phyloP scores from a whole-genome alignment of 202 grass and related monocot genomes.

The Brachypodium distachyon region DNA sequence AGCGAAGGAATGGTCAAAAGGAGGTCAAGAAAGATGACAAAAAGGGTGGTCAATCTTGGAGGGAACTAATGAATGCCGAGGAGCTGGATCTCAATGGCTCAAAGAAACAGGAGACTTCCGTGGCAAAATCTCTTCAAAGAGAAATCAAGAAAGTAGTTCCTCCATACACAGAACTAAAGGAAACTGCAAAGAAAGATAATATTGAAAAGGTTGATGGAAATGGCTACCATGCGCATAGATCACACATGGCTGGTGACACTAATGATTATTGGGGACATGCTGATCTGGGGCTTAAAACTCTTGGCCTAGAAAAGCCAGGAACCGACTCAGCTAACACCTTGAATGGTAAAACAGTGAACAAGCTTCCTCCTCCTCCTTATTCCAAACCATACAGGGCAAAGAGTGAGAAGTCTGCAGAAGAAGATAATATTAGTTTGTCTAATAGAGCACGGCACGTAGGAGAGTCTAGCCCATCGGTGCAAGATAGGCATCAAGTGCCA shows the following conservation, averaged over 20 bases:
- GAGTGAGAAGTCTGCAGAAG: slow-evolving; percentile 30
- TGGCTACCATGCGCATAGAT: slow-evolving; percentile 7
- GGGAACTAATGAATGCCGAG: slow-evolving; percentile 24
- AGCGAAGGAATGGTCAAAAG: slow-evolving; percentile 29
- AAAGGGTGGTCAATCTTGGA: slow-evolving; percentile 25
- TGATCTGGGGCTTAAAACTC: slow-evolving; percentile 41
- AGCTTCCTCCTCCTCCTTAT: slow-evolving; percentile 77
- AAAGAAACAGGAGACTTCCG: slow-evolving; percentile 35
- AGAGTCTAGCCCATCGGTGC: slow-evolving; percentile 6
- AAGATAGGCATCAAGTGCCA: slow-evolving; percentile 38
- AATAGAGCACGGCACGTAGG: slow-evolving; percentile 6
- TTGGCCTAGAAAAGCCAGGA: slow-evolving; percentile 39
- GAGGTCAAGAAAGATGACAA: slow-evolving; percentile 37
- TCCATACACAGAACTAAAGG: slow-evolving; percentile 8
- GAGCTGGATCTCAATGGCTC: slow-evolving; percentile 35
- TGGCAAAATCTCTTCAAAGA: slow-evolving; percentile 23
- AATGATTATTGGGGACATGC: slow-evolving; percentile 35
- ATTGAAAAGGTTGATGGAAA: slow-evolving; percentile 22
- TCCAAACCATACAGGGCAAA: slow-evolving; percentile 40
- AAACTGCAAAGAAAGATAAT: background rate
- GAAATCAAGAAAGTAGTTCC: slow-evolving; percentile 21
- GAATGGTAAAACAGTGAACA: slow-evolving; percentile 51
- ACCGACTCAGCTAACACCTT: slow-evolving; percentile 25
- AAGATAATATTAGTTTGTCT: slow-evolving; percentile 3
- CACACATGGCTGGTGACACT: slow-evolving; percentile 16